Percentiles rank a stretch among this genome's conserved stretches.
Conservation (phyloP, 306 rosid species). For the Mimosa pudica region DNA sequence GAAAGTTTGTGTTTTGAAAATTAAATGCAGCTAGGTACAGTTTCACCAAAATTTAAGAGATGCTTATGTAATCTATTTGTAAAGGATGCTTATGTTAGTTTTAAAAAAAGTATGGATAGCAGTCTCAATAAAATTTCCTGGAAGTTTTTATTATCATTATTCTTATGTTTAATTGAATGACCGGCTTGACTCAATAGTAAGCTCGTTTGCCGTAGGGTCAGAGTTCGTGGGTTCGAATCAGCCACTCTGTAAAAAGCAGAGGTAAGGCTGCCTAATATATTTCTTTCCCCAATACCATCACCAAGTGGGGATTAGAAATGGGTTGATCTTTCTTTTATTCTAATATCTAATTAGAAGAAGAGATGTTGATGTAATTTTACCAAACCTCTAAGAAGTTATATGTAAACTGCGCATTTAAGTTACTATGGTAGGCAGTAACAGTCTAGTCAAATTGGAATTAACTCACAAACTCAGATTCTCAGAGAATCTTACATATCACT, state of each 20-base stretch:
- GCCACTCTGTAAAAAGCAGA: too few relatives aligned
- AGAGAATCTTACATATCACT: too few relatives aligned
- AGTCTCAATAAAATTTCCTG: neutral
- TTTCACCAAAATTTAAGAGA: neutral
- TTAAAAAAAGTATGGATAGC: neutral
- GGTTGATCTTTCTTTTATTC: too few relatives aligned
- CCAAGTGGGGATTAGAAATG: too few relatives aligned
- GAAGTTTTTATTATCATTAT: neutral
- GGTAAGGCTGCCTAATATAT: too few relatives aligned
- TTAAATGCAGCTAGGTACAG: neutral
- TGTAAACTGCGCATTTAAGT: neutral
- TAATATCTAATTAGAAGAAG: neutral
- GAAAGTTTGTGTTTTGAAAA: neutral
- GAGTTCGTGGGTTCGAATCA: too few relatives aligned
- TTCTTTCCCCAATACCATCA: too few relatives aligned
- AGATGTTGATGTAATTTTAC: neutral
- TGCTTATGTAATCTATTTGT: neutral
- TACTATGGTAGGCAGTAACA: too few relatives aligned
- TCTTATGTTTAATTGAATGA: neutral
- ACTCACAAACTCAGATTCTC: too few relatives aligned
- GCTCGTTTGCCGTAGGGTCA: too few relatives aligned
- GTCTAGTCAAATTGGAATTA: too few relatives aligned
- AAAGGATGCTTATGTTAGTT: neutral
- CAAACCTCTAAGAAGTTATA: neutral
- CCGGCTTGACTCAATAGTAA: too few relatives aligned